Conservation (phyloP, 208 protist species). For the Trypanosoma lewisi region DNA sequence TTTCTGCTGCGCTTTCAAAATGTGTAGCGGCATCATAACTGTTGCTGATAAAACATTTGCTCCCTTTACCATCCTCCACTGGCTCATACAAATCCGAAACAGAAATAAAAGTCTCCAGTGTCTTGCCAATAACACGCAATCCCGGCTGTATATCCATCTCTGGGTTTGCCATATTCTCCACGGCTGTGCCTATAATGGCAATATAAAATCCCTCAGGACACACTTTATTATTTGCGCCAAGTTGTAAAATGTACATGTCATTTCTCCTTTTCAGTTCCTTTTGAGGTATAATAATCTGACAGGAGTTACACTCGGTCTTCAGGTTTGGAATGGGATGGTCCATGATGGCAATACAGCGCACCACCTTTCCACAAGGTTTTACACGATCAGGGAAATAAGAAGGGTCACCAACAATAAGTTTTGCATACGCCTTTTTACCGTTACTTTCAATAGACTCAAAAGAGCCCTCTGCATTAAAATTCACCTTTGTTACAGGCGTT, state of each 20-base stretch:
- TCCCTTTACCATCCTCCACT: conserved; percentile 82
- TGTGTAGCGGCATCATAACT: conserved; percentile 97
- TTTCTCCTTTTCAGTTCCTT: conserved; percentile 92
- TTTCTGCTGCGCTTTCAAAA: conserved; percentile 97
- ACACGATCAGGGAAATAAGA: conserved; percentile 98
- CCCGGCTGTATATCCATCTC: conserved; percentile 92
- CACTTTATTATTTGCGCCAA: conserved; percentile 94
- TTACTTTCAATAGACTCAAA: conserved; percentile 93
- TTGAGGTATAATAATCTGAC: conserved; percentile 98
- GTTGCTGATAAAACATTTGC: conserved; percentile 95
- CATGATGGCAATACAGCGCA: conserved; percentile 98
- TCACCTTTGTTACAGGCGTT: conserved; percentile 96
- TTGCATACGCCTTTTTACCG: conserved; percentile 85
- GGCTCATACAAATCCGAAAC: conserved; percentile 93
- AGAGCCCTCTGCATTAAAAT: conserved; percentile 93
- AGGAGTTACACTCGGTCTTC: conserved; percentile 74
- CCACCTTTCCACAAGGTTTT: conserved; percentile 88
- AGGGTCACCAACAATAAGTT: conserved; percentile 98
- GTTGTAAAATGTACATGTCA: conserved; percentile 98
- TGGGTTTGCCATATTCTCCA: conserved; percentile 95
- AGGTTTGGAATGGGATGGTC: conserved; percentile 89
- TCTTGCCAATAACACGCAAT: conserved; percentile 91
- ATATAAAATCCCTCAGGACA: conserved; percentile 97
- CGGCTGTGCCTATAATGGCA: conserved; percentile 96
- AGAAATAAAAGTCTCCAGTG: conserved; percentile 88